Evolutionary conservation across 768 basidiomycete genomes (phyloP).

Genomic region (Boletus rufocinnamomeus): DNA sequence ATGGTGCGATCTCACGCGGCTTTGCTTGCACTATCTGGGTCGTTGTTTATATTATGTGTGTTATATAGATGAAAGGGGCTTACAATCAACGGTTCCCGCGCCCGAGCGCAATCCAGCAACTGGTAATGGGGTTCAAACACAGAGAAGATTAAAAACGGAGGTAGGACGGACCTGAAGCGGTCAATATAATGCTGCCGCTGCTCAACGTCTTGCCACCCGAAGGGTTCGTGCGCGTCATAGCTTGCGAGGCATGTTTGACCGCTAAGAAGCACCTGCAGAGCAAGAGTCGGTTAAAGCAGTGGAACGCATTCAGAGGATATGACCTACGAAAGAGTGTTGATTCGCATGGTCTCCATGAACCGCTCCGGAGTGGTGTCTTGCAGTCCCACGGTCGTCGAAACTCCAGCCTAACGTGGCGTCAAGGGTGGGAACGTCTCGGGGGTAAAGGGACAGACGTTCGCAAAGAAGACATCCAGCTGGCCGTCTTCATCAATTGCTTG

Average conservation of each 20-base stretch:
- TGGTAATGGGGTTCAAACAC: slow-evolving; percentile 36
- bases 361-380: slow-evolving; percentile 57
- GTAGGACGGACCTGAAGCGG: slow-evolving; percentile 67
- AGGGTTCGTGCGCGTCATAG: slow-evolving; percentile 71
- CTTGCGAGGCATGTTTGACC: slow-evolving; percentile 79
- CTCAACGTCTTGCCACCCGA: slow-evolving; percentile 67
- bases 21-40: slow-evolving; percentile 86
- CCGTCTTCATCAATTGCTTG: slow-evolving; percentile 80
- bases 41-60: slow-evolving; percentile 16
- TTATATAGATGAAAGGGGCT: slow-evolving; percentile 28
- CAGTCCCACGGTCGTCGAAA: slow-evolving; percentile 48
- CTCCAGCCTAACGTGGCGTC: slow-evolving; percentile 57
- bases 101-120: slow-evolving; percentile 85
- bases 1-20: slow-evolving; percentile 64
- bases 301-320: slow-evolving; percentile 4
- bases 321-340: slow-evolving; percentile 69
- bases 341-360: slow-evolving; percentile 75
- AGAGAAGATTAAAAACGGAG: not conserved
- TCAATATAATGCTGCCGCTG: slow-evolving; percentile 84
- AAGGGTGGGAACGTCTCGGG: slow-evolving; percentile 3
- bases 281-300: slow-evolving; percentile 2
- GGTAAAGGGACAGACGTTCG: slow-evolving; percentile 61
- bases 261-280: slow-evolving; percentile 79
- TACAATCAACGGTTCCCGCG: slow-evolving; percentile 80
- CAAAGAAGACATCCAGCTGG: slow-evolving; percentile 90